Evolutionary conservation across 2,329 filamentous ascomycete species (phyloP).

Genomic region (Microdochium nivale): DNA sequence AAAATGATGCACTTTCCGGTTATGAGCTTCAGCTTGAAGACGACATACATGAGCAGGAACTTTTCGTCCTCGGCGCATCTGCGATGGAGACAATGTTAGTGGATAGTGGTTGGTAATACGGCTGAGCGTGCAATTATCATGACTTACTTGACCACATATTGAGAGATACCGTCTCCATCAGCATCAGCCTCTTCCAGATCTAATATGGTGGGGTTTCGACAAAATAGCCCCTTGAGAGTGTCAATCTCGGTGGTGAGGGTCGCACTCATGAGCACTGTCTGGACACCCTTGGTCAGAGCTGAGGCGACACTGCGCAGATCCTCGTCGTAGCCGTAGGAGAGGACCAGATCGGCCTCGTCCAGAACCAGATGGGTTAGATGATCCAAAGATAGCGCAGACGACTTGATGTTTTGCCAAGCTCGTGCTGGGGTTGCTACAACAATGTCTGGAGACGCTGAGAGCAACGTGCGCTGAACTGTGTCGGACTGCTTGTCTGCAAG

Average conservation of each 20-base stretch:
- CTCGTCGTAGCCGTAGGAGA: constrained; percentile 90
- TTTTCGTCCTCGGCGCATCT: constrained; percentile 95
- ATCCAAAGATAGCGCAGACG: constrained; percentile 60
- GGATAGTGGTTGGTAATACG: not conserved
- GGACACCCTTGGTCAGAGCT: constrained; percentile 72
- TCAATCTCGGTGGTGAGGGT: constrained; percentile 86
- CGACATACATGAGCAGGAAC: constrained; percentile 84
- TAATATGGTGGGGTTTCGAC: constrained; percentile 68
- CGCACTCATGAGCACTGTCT: constrained; percentile 89
- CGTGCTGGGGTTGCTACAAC: constrained; percentile 87
- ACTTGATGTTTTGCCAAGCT: constrained; percentile 69
- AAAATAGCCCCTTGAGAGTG: constrained; percentile 76
- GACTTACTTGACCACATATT: constrained; percentile 73
- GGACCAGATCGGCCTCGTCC: constrained; percentile 87
- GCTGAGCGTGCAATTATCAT: not conserved
- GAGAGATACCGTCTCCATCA: constrained; percentile 67
- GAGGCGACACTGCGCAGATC: constrained; percentile 75
- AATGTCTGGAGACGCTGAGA: constrained; percentile 80
- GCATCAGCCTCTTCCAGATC: constrained; percentile 78
- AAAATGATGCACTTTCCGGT: constrained; percentile 87
- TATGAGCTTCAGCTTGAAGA: constrained; percentile 89
- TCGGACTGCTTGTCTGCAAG: constrained; percentile 86
- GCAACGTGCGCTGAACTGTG: constrained; percentile 75
- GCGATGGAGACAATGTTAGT: constrained; percentile 9
- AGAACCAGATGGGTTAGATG: constrained; percentile 72